Evolutionary conservation across 257 asterid species (phyloP).

Genomic region (Linderniella brevidens): DNA sequence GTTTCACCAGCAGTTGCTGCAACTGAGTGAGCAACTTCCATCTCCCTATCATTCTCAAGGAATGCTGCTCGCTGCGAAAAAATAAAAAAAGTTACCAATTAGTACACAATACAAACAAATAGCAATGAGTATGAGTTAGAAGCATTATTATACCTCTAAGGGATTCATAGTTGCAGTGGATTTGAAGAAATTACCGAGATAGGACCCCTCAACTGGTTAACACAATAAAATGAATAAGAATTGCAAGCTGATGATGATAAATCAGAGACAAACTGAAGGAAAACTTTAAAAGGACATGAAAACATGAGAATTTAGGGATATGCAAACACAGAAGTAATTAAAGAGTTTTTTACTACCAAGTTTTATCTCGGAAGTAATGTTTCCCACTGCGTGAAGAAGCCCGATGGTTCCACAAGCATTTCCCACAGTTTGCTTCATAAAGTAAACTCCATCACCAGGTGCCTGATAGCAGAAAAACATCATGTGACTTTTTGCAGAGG

Average conservation of each 20-base stretch:
- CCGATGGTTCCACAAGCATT: constrained; percentile 98
- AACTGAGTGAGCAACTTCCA: constrained; percentile 92
- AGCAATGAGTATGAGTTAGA: neutral
- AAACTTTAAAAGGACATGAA: no score
- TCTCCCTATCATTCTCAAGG: constrained; percentile 79
- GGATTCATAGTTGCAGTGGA: constrained; percentile 67
- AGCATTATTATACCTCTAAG: constrained; percentile 36
- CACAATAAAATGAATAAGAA: constrained; percentile 4
- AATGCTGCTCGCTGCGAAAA: constrained; percentile 64
- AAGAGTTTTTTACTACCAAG: constrained; percentile 41
- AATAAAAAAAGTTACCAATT: neutral
- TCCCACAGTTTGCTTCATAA: constrained; percentile 94
- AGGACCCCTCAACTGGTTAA: constrained; percentile 67
- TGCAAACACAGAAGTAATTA: neutral
- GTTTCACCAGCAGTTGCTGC: constrained; percentile 95
- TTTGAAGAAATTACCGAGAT: constrained; percentile 71
- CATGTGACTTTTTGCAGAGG: constrained; percentile 12
- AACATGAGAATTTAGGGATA: no score
- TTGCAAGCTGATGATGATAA: neutral
- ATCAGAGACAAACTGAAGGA: constrained; percentile 4
- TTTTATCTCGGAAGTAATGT: constrained; percentile 71
- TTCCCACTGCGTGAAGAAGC: constrained; percentile 91
- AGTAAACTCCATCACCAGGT: constrained; percentile 48
- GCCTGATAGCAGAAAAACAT: constrained; percentile 29
- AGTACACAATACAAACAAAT: no score